These are phyloP conservation scores for Graphiopsis chlorocephala DNA, from an alignment of 2,329 filamentous ascomycete genomes.

Conservation along the genomic window DNA sequence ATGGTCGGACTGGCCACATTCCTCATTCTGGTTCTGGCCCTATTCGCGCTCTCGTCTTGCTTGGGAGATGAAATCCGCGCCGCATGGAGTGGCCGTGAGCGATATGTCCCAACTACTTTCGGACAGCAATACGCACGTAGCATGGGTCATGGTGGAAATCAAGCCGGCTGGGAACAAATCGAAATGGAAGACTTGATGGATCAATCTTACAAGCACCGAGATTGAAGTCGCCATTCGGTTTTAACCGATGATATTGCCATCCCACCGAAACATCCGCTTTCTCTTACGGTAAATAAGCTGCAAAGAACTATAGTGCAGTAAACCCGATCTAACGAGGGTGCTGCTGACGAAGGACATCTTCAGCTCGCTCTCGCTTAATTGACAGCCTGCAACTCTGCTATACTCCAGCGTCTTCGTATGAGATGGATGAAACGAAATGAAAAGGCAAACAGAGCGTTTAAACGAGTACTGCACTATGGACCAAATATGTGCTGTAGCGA, in stretches of 20 bases:
- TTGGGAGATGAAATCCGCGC: conserved; percentile 53
- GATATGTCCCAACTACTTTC: conserved; percentile 46
- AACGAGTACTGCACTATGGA: background rate
- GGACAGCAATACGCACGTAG: conserved; percentile 56
- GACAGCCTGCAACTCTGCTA: background rate
- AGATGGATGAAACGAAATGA: background rate
- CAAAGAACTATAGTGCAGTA: background rate
- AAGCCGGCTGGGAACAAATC: conserved; percentile 59
- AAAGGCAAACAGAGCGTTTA: background rate
- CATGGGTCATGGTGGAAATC: conserved; percentile 52
- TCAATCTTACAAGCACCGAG: conserved; percentile 23
- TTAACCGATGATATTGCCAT: background rate
- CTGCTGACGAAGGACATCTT: background rate
- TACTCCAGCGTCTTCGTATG: background rate
- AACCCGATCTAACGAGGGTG: background rate
- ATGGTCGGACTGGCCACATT: conserved; percentile 22
- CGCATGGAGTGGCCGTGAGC: conserved; percentile 42
- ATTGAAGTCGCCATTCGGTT: background rate
- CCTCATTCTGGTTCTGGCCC: conserved; percentile 37
- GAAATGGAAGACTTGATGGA: conserved; percentile 61
- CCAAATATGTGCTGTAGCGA: background rate
- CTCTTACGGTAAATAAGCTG: background rate
- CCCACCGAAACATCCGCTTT: background rate
- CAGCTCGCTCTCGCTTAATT: background rate
- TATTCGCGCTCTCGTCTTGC: conserved; percentile 55